Evolutionary conservation across 331 rosid species (phyloP), one percentile per base, ranked within the genome.

Genomic region (Pyrus hybrid): DNA sequence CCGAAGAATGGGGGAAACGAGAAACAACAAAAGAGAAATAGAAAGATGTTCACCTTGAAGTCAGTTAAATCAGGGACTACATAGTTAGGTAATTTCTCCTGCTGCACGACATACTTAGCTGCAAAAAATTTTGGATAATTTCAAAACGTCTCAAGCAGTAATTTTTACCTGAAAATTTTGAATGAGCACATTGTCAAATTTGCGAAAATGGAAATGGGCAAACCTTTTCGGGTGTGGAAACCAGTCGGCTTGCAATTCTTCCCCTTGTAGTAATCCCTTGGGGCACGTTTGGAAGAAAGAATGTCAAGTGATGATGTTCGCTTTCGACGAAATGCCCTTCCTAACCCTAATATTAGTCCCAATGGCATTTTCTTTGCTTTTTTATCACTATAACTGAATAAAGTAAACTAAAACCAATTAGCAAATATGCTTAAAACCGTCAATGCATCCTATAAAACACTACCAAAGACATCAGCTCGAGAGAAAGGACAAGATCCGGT

Each of bases 171-270:
- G 25, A 2, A 37, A 11, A 9, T 1, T 23, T 3, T 60, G 41
- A 60, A 37, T 2, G 20, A 13, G 41, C 32, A 51, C 41, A 25
- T 25, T 58, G 4, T 37, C n/a, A 25, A 61, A 6, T 22, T 14
- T 68, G 72, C 3, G 9, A 28, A 49, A 67, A 61, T 21, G 33
- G 22, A 64, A 23, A 53, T 62, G 51, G 67, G 68, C 75, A 78
- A 80, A 89, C 97, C 96, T 87, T 93, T 91, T 70, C 90, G 89
- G 43, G 94, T 93, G 74, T 86, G 90, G 79, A 93, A 93, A 76
- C 97, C 97, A 74, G 96, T 93, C 22, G 98, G 94, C 68, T 86
- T 86, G 93, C 98, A 93, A 56, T 91, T 90, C 73, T 91, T 93
- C 58, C 96, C 98, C 87, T 93, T 91, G 73, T 90, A 93, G 70